Evolutionary conservation across 2,329 filamentous ascomycete genomes (phyloP), one percentile per base, ranked within the genome.

Genomic region (Aspergillus sojae): DNA sequence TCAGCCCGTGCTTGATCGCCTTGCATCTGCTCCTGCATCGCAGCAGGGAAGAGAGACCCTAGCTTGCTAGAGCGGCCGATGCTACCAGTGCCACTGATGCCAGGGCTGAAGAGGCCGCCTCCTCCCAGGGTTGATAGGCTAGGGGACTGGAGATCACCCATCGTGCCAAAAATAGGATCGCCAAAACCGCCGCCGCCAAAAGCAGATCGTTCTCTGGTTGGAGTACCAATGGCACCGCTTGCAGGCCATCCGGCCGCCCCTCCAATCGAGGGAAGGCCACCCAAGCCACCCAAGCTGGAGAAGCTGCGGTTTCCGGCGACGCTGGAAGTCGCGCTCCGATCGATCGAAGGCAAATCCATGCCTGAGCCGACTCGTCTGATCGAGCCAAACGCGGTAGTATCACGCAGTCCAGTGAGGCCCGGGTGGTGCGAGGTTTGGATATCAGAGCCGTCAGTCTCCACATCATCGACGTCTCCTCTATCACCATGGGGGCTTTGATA

Each of bases 1-100:
- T 90, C 89, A 14, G 94, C 91, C 34, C 89, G 85, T 3, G 81
- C 80, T 39, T 82, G 76, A 12, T 83, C 81, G 48, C 78, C 77
- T 64, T 93, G 91, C 90, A 96, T 94, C 76, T 96, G 92, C 41
- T 93, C 91, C 79, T 97, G 94, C 91, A 96, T 94, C 5, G 91
- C 89, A 1, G 89, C 82, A 10, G 94, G 94, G 73, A 99, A 97
- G 28, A 99, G 82, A 1, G 93, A 94, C 2, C 91, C 91, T 45
- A 97, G 83, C 78, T 94, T 96, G 81, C 91, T 95, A 5, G 88
- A 85, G 43, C 93, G 89, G 36, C 91, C 88, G 53, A 91, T 86
- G 58, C 90, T 90, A 57, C 89, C 89, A 7, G 88, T 83, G 26
- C 83, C 80, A 50, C 83, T 81, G 43, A 86, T 82, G 6, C 78